phyloP scores from a whole-genome alignment of 805 yeast genomes.

The Candida maris region DNA sequence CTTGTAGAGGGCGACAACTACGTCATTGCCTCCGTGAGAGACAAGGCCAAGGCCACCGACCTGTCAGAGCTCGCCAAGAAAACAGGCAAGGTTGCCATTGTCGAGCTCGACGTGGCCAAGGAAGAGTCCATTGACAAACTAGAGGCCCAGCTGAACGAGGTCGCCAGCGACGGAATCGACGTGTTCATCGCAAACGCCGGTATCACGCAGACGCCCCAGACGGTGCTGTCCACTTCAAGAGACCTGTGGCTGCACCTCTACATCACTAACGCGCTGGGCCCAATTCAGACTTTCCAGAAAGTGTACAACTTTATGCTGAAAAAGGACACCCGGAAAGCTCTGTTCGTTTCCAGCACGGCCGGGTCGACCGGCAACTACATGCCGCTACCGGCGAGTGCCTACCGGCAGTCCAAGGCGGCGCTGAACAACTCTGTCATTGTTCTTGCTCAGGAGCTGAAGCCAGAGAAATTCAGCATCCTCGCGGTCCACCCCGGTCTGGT shows the following conservation, averaged over 20 bases:
- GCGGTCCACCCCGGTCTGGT: slow-evolving; percentile 11
- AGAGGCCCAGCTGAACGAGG: slow-evolving; percentile 11
- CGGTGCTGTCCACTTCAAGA: slow-evolving; percentile 2
- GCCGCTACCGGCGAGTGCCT: slow-evolving; percentile 22
- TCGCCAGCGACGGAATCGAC: slow-evolving; percentile 27
- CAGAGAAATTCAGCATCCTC: slow-evolving; percentile 16
- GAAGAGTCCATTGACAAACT: slow-evolving; percentile 18
- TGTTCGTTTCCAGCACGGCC: slow-evolving; percentile 28
- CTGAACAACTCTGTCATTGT: slow-evolving; percentile 28
- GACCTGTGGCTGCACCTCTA: slow-evolving; percentile 1
- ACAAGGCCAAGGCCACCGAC: slow-evolving; percentile 12
- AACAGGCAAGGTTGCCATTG: slow-evolving; percentile 18
- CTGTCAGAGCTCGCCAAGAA: slow-evolving; percentile 12
- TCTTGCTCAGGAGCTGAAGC: slow-evolving; percentile 24
- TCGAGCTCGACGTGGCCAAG: slow-evolving; percentile 21
- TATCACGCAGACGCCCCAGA: neutral
- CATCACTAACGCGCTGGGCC: slow-evolving; percentile 30
- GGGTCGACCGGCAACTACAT: slow-evolving; percentile 28
- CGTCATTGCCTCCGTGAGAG: slow-evolving; percentile 2
- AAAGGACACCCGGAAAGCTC: slow-evolving; percentile 24
- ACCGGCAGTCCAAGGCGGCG: slow-evolving; percentile 37
- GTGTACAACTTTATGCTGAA: slow-evolving; percentile 29
- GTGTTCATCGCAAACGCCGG: slow-evolving; percentile 37
- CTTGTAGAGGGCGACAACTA: neutral
- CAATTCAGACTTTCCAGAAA: slow-evolving; percentile 29